A percentile compares a stretch with the other conserved stretches of the same genome.
Evolutionary conservation across 805 yeast species (phyloP).

Genomic region (Pichia kluyveri): DNA sequence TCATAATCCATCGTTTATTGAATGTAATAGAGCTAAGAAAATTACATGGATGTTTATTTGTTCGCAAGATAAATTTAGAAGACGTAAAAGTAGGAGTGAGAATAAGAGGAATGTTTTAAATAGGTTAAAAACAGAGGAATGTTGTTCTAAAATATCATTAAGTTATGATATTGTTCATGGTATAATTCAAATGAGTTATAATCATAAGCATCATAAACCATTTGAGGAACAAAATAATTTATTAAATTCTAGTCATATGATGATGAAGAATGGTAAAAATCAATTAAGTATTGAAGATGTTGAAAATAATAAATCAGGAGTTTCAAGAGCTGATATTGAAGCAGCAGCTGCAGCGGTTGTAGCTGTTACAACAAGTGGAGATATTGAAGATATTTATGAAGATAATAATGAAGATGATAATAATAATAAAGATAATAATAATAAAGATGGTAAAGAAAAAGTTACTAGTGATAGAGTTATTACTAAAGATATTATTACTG

Average conservation of each 20-base stretch:
- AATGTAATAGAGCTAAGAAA: constrained; percentile 28
- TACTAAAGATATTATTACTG: too few species aligned
- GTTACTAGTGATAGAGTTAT: too few species aligned
- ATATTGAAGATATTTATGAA: not conserved
- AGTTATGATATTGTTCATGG: constrained; percentile 33
- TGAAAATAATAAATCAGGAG: not conserved
- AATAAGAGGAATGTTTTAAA: constrained; percentile 30
- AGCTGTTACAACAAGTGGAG: not conserved
- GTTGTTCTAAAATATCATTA: constrained; percentile 31
- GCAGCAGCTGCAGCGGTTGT: constrained; percentile 9
- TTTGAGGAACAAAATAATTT: constrained; percentile 4
- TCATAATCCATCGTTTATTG: constrained; percentile 28
- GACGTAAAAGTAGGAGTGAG: constrained; percentile 33
- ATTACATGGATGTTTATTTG: constrained; percentile 37
- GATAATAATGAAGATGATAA: not conserved
- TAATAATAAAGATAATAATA: not conserved
- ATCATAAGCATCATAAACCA: constrained; percentile 34
- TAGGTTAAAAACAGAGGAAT: constrained; percentile 32
- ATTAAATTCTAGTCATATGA: not conserved
- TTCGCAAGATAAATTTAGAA: constrained; percentile 34
- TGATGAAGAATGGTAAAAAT: not conserved
- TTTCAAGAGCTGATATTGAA: constrained; percentile 7
- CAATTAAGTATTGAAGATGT: not conserved
- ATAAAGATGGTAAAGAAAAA: not conserved
- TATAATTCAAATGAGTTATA: constrained; percentile 26